Base-by-base conservation (phyloP, 2,329 filamentous ascomycete genomes). In the Nemania sp. region DNA sequence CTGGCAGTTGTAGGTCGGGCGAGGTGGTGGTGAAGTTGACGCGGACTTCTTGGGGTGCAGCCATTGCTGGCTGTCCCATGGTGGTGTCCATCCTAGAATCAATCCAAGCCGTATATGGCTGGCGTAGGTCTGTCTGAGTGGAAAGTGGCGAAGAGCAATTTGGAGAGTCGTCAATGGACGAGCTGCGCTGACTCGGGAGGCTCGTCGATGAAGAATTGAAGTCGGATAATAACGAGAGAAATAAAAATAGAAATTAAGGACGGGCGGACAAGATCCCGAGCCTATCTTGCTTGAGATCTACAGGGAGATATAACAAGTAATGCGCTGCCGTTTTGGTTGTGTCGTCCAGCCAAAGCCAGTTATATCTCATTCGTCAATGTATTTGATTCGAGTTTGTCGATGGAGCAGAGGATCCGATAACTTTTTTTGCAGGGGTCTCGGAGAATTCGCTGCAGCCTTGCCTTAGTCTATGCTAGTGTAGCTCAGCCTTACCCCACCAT, bases 21-120 rank as follows among this genome's bases (percentile, higher is more conserved):
- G 87, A 83, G 57, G 80, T 82, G 47, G 87, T 90, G 60, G 83
- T 87, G 77, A 90, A 89, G 75, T 87, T 80, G 63, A 90, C 86
- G 76, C 87, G 87, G 64, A 90, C 81, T 75, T 88, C 87, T 48
- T 72, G 69, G 57, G 69, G 57, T 58, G 73, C 72, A 65, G 70
- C 67, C 59, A 63, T 57, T 34, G 43, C 66, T 21, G 70, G 65
- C 64, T 69, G 69, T 59, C 65, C 65, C 59, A 65, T 66, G 3
- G 65, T 46, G 2, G 65, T 57, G 56, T 72, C 68, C 71, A 72
- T 73, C 15, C 37, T 40, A 20, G 25, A 20, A n/a, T n/a, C 12
- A 35, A 10, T 6, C 1, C n/a, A n/a, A 9, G 5, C 15, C 34
- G 15, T 20, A 40, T 43, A 5, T 15, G 49, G 29, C 15, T 12